Evolutionary conservation across 306 rosid genomes (phyloP).

Genomic region (Vicia faba): DNA sequence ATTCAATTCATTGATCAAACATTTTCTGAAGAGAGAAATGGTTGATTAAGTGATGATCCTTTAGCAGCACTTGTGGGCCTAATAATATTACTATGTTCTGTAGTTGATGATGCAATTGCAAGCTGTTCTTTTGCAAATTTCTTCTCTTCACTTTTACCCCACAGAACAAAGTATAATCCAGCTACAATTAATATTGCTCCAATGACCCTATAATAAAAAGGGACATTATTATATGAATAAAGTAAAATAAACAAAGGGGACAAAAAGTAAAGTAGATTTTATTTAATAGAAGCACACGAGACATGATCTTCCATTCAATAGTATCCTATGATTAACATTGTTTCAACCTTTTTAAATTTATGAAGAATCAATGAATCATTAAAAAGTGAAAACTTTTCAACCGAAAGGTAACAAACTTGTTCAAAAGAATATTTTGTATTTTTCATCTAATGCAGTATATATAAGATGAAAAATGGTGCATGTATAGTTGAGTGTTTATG

Average conservation of each 20-base stretch:
- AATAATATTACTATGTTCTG: slow-evolving; percentile 60
- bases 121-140: slow-evolving; percentile 62
- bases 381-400: slow-evolving; percentile 25
- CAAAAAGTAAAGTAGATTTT: background rate
- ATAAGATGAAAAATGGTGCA: no score
- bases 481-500: no score
- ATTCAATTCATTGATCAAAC: slow-evolving; percentile 39
- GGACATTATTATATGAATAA: slow-evolving; percentile 2
- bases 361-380: slow-evolving; percentile 12
- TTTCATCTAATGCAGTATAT: no score
- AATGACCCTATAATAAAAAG: slow-evolving; percentile 60
- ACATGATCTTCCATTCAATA: slow-evolving; percentile 34
- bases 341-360: slow-evolving; percentile 20
- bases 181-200: slow-evolving; percentile 84
- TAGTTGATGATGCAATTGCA: slow-evolving; percentile 55
- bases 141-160: slow-evolving; percentile 94
- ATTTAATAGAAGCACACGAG: slow-evolving; percentile 31
- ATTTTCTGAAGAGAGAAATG: slow-evolving; percentile 82
- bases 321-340: background rate
- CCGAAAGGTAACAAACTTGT: slow-evolving; percentile 38
- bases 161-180: slow-evolving; percentile 86
- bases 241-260: background rate
- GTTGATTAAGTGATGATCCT: slow-evolving; percentile 66
- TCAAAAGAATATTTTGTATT: no score
- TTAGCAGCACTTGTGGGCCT: slow-evolving; percentile 61